Base-by-base conservation (phyloP, 306 rosid species). In the Crotalaria pallida region DNA sequence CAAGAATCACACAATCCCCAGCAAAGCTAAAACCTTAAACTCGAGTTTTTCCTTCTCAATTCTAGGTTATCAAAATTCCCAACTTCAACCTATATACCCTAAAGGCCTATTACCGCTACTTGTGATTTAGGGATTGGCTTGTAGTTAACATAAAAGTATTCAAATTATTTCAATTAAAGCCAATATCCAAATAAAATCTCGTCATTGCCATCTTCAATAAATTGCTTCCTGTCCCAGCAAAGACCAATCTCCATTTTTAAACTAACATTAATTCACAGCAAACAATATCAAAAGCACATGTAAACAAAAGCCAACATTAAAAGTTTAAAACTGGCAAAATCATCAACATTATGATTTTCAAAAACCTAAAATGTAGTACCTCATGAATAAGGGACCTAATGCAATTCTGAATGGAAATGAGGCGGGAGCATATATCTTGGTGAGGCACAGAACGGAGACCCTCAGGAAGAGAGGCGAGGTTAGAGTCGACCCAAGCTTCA, bases 381-480 rank as follows among this genome's bases (percentile, higher is more conserved):
- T 12, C 15, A 11, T 82, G 86, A 60, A 8, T 13, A 69, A 90
- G 87, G 66, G 84, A 80, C 61, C 95, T 81, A 85, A 90, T 87
- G 81, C 88, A 85, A 78, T 85, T 90, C 65, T 88, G 96, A 31
- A 94, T 88, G 19, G 97, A 80, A 67, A 94, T 87, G 15, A 94
- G 96, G 48, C 97, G 73, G 33, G 65, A 90, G 17, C 89, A 90
- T 75, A 94, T 84, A 44, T 94, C 95, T 2, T 91, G 24, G 56
- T 95, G 97, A 75, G 97, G 91, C 98, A 94, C 88, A 27, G 97
- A 94, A 23, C 78, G 81, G 64, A 94, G 81, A 23, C 96, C 96
- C 21, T 75, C 80, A 0, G 97, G 97, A 12, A 94, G 62, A 77
- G 96, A 85, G 15, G 64, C 77, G 66, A 71, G 78, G 71, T 94